A percentile compares a stretch with the other conserved stretches of the same genome.
Conservation (phyloP, 2,329 filamentous ascomycete genomes). For the Blumeria graminis region DNA sequence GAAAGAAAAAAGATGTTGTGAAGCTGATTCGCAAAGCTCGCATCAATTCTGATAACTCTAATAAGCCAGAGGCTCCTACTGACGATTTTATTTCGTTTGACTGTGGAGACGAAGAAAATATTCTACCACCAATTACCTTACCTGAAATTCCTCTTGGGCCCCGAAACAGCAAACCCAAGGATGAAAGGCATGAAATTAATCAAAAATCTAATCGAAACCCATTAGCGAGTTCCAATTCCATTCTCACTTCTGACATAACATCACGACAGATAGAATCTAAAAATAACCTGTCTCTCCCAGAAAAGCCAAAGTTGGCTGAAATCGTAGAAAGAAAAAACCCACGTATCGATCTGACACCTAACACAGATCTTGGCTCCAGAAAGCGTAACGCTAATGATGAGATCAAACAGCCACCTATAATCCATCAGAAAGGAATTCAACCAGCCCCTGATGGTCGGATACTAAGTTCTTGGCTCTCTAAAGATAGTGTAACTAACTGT, state of each 20-base stretch:
- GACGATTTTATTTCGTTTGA: constrained; percentile 85
- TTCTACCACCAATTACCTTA: background rate
- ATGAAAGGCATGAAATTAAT: background rate
- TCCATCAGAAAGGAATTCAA: constrained; percentile 6
- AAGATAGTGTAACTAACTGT: constrained; percentile 18
- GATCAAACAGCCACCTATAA: constrained; percentile 20
- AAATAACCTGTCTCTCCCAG: background rate
- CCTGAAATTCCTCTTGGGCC: no score
- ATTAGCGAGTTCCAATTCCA: background rate
- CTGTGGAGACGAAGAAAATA: constrained; percentile 25
- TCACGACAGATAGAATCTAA: background rate
- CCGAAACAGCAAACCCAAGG: background rate
- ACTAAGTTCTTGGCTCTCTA: constrained; percentile 19
- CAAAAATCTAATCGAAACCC: background rate
- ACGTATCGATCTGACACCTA: constrained; percentile 11
- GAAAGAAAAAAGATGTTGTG: constrained; percentile 68
- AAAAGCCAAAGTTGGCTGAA: constrained; percentile 6
- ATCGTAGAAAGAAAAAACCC: background rate
- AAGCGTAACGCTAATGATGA: constrained; percentile 54
- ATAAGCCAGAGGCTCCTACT: constrained; percentile 28
- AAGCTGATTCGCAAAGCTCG: constrained; percentile 81
- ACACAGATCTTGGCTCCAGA: constrained; percentile 32
- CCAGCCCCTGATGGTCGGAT: constrained; percentile 12
- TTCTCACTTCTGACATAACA: background rate
- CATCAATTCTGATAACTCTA: constrained; percentile 27